Percentiles rank a stretch among this genome's conserved stretches.
Evolutionary conservation across 306 rosid species (phyloP).

Genomic region (Vicia villosa): DNA sequence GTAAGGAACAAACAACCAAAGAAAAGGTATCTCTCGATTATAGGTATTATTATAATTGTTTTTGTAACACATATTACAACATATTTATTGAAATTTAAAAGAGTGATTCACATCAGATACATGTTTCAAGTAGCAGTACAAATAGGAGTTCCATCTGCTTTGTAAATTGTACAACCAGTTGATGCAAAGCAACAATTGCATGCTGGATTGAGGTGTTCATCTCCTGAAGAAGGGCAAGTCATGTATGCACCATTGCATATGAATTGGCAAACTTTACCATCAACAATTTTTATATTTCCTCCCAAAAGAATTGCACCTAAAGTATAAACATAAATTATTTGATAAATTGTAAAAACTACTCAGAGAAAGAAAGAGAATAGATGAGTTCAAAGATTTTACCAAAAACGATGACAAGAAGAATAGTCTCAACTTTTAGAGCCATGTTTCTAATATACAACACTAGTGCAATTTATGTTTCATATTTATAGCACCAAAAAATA

Average conservation of each 20-base stretch:
- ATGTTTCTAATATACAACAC: background rate
- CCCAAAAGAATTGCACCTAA: background rate
- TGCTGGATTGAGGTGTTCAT: background rate
- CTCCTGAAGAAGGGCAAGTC: background rate
- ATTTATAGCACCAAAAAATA: background rate
- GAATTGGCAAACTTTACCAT: slow-evolving; percentile 28
- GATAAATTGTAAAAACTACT: no score
- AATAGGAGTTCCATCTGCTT: background rate
- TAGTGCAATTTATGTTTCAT: background rate
- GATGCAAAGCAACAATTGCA: background rate
- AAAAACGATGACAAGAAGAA: background rate
- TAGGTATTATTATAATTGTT: no score
- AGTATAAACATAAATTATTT: no score
- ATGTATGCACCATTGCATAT: slow-evolving; percentile 21
- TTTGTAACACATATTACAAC: no score
- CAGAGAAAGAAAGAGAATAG: background rate
- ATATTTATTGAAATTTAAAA: no score
- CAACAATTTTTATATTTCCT: background rate
- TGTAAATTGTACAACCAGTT: background rate
- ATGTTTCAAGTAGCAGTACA: background rate
- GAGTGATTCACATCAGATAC: no score
- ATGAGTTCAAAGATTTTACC: background rate
- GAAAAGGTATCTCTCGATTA: no score
- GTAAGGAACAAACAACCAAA: no score
- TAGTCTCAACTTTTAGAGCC: background rate